phyloP scores from a whole-genome alignment of 106 monocot genomes.

The Platanthera zijinensis region DNA sequence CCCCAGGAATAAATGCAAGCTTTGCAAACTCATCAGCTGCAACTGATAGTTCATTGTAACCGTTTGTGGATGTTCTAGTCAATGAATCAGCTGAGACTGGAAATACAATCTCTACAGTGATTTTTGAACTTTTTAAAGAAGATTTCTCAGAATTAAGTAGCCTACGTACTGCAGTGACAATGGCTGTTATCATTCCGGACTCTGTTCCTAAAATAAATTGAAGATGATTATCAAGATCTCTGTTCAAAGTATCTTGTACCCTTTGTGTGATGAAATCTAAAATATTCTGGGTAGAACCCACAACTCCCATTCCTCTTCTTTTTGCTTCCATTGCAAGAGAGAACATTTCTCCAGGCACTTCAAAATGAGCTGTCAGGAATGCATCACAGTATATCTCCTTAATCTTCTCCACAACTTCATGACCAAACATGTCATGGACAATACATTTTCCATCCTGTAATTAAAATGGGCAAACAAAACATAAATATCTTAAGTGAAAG shows the following conservation, averaged over 20 bases:
- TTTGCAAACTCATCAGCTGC: conserved; percentile 35
- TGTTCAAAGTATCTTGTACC: conserved; percentile 67
- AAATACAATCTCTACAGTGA: conserved; percentile 84
- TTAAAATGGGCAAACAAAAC: conserved; percentile 8
- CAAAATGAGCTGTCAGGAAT: conserved; percentile 93
- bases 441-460: conserved; percentile 89
- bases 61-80: conserved; percentile 38
- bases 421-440: conserved; percentile 95
- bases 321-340: conserved; percentile 96
- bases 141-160: conserved; percentile 34
- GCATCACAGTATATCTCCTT: conserved; percentile 93
- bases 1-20: conserved; percentile 79
- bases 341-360: conserved; percentile 99
- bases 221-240: conserved; percentile 72
- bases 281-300: conserved; percentile 94
- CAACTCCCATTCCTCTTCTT: conserved; percentile 95
- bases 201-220: conserved; percentile 97
- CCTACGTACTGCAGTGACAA: conserved; percentile 70
- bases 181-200: conserved; percentile 93
- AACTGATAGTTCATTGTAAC: conserved; percentile 18
- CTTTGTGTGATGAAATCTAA: conserved; percentile 83
- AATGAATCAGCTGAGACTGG: conserved; percentile 93
- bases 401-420: conserved; percentile 91
- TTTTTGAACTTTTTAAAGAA: conserved; percentile 24
- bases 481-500: background rate